Conservation (phyloP, 441 rosid genomes). For the Hura crepitans region DNA sequence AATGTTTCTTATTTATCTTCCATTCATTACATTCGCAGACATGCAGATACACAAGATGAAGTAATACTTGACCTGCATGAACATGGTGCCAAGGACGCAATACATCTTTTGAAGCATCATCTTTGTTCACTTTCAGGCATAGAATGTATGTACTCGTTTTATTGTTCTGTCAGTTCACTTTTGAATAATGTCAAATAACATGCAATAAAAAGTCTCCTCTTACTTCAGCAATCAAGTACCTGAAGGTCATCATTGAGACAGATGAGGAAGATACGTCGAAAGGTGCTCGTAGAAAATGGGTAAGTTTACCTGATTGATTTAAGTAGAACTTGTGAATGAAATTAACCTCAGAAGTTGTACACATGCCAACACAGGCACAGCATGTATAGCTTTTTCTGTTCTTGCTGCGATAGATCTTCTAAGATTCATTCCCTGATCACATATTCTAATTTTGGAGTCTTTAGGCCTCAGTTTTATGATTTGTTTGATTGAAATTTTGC, state of each 20-base stretch:
- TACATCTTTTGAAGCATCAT: conserved; percentile 42
- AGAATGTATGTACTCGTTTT: conserved; percentile 36
- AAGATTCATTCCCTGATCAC: neutral
- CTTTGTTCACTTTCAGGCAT: conserved; percentile 47
- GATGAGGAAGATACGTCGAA: conserved; percentile 35
- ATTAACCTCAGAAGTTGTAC: neutral
- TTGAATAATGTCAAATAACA: conserved; percentile 4
- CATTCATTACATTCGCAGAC: conserved; percentile 24
- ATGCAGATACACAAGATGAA: conserved; percentile 27
- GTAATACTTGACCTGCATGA: conserved; percentile 42
- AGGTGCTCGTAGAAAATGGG: conserved; percentile 47
- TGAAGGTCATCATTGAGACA: conserved; percentile 44
- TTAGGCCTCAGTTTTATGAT: neutral
- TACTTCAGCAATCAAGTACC: conserved; percentile 45
- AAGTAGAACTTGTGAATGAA: too few species aligned
- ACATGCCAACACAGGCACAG: neutral
- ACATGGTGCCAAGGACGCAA: conserved; percentile 39
- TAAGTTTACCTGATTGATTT: conserved; percentile 22
- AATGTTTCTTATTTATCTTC: neutral
- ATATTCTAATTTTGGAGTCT: neutral
- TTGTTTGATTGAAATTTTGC: neutral
- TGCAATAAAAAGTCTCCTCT: neutral
- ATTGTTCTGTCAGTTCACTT: conserved; percentile 2
- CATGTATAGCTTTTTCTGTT: neutral
- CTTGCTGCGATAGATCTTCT: neutral